Evolutionary conservation across 2,329 filamentous ascomycete species (phyloP).

Genomic region (Volutella citrinella): DNA sequence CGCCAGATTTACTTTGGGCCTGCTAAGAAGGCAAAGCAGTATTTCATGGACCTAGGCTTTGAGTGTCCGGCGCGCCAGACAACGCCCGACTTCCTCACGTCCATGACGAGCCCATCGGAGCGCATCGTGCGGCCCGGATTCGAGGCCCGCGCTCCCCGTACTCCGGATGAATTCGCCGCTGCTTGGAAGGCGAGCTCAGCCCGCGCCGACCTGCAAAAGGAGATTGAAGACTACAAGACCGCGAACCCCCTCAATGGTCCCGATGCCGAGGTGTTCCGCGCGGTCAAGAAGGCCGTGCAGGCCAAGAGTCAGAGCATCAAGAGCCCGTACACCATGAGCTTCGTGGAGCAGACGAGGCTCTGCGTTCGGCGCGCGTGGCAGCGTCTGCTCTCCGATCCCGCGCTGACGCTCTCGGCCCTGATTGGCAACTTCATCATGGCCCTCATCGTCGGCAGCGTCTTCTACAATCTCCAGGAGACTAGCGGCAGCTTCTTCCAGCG

Average conservation of each 20-base stretch:
- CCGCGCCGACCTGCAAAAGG: conserved; percentile 37
- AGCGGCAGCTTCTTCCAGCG: background rate
- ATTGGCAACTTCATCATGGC: background rate
- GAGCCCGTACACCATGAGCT: background rate
- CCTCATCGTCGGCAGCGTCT: background rate
- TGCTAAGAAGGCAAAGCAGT: conserved; percentile 19
- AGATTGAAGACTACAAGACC: conserved; percentile 50
- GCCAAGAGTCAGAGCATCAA: background rate
- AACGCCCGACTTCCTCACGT: conserved; percentile 68
- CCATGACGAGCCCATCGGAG: conserved; percentile 40
- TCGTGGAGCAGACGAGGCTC: background rate
- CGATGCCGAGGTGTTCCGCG: background rate
- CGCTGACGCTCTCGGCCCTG: background rate
- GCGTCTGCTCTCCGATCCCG: background rate
- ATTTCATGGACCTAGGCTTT: conserved; percentile 48
- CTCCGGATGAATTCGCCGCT: conserved; percentile 35
- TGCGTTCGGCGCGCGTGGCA: background rate
- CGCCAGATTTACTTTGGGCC: conserved; percentile 53
- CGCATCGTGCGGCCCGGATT: conserved; percentile 29
- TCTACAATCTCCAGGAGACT: background rate
- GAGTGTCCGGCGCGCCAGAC: conserved; percentile 53
- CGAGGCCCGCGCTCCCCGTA: conserved; percentile 30
- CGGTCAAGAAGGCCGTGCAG: background rate
- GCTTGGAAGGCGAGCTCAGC: conserved; percentile 25
- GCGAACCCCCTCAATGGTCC: conserved; percentile 30